Conservation (phyloP, 1,139 yeast genomes). For the Taiozyma sp. region DNA sequence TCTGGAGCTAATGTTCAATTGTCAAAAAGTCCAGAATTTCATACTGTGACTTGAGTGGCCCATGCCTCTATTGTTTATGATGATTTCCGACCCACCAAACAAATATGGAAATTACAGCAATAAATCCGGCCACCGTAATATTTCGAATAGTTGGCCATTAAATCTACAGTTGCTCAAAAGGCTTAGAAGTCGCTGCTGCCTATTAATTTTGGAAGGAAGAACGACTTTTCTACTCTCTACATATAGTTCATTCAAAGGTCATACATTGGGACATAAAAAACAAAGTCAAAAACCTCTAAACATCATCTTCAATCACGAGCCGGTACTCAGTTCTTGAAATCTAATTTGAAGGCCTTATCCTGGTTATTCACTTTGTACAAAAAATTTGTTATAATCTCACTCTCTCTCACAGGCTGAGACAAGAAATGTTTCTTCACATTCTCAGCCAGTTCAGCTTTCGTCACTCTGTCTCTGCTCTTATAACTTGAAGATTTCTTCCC, state of each 20-base stretch:
- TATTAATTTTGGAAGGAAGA: background rate
- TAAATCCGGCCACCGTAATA: too few relatives aligned
- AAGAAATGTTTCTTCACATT: conserved; percentile 59
- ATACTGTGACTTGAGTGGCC: too few relatives aligned
- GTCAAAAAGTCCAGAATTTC: too few relatives aligned
- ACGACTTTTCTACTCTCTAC: background rate
- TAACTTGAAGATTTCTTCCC: conserved; percentile 59
- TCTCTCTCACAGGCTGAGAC: conserved; percentile 60
- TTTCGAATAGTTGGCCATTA: too few relatives aligned
- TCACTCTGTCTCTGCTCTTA: conserved; percentile 36
- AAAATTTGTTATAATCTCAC: conserved; percentile 74
- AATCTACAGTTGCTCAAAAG: too few relatives aligned
- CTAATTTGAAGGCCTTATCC: conserved; percentile 23
- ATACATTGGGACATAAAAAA: background rate
- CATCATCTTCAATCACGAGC: background rate
- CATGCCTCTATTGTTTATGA: too few relatives aligned
- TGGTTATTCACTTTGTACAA: conserved; percentile 63
- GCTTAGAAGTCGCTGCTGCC: background rate
- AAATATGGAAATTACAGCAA: too few relatives aligned
- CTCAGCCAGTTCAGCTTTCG: conserved; percentile 50
- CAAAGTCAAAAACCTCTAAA: background rate
- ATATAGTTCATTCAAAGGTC: background rate
- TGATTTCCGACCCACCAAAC: too few relatives aligned
- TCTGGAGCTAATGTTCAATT: too few relatives aligned
- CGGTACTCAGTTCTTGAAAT: conserved; percentile 9